Evolutionary conservation across 495 filamentous ascomycete genomes (phyloP).

Genomic region (Aspergillus incahuasiensis): DNA sequence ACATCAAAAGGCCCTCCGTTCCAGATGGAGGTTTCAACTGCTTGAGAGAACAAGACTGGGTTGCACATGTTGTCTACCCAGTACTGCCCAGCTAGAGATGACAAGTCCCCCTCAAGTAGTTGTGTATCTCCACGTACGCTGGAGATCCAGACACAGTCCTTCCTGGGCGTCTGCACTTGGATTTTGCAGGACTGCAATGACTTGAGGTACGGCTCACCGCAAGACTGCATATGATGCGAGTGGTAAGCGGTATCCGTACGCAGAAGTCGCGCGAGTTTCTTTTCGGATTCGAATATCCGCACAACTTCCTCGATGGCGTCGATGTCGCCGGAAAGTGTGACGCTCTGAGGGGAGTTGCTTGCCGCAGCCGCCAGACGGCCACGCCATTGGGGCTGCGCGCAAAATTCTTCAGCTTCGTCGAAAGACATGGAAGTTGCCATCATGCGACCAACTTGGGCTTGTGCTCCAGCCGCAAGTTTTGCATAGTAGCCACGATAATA

Average conservation of each 20-base stretch:
- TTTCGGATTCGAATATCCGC: background rate
- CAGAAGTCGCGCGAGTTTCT: background rate
- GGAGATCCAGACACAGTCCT: background rate
- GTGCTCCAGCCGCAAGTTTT: background rate
- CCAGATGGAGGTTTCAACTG: background rate
- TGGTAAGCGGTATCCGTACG: background rate
- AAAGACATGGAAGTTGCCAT: background rate
- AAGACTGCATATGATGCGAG: background rate
- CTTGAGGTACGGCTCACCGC: background rate
- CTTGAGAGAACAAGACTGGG: conserved; percentile 11
- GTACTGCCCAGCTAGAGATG: background rate
- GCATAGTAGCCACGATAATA: background rate
- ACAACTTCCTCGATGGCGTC: background rate
- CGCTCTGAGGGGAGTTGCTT: background rate
- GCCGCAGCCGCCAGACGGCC: background rate
- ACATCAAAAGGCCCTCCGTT: conserved; percentile 11
- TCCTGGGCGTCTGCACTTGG: background rate
- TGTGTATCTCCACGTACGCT: background rate
- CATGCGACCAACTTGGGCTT: background rate
- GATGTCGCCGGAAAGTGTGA: background rate
- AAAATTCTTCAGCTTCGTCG: background rate
- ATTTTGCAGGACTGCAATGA: background rate
- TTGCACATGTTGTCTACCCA: background rate
- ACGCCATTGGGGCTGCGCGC: no score
- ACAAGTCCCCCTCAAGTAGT: background rate